Evolutionary conservation across 78 protist species (phyloP).

Genomic region (Dictyostelium intermedium): DNA sequence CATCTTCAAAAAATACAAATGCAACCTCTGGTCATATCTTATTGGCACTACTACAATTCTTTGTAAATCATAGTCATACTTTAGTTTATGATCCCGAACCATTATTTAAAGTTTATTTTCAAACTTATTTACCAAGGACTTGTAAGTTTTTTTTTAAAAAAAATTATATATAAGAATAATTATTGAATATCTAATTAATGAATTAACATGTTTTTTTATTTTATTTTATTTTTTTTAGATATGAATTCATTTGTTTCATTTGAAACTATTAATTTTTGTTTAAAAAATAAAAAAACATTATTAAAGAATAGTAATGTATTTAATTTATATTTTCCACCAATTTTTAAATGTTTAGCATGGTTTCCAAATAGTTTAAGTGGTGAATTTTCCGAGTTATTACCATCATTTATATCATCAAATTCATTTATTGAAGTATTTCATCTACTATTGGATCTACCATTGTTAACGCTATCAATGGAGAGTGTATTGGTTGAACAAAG

Average conservation of each 20-base stretch:
- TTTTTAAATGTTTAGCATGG: conserved; percentile 79
- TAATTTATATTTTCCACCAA: conserved; percentile 61
- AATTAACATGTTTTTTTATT: no score
- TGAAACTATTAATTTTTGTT: conserved; percentile 67
- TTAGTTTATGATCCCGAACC: conserved; percentile 79
- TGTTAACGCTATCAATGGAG: conserved; percentile 72
- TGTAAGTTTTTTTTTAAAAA: conserved; percentile 13
- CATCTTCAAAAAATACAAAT: conserved; percentile 45
- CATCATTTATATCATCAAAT: conserved; percentile 47
- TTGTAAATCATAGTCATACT: conserved; percentile 71
- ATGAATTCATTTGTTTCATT: conserved; percentile 63
- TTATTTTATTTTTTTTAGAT: background rate
- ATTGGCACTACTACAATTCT: conserved; percentile 65
- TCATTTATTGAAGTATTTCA: conserved; percentile 75
- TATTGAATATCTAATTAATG: no score
- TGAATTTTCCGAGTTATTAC: conserved; percentile 63
- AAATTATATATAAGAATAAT: no score
- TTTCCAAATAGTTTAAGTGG: conserved; percentile 45
- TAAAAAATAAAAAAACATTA: conserved; percentile 28
- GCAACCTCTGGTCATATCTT: conserved; percentile 57
- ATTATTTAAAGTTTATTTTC: conserved; percentile 68
- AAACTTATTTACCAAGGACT: conserved; percentile 60
- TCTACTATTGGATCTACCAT: conserved; percentile 65
- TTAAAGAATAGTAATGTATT: conserved; percentile 47
- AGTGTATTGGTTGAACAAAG: conserved; percentile 45